phyloP scores from a whole-genome alignment of 1,284 basidiomycete species.

The Sphaerobolus stellatus region DNA sequence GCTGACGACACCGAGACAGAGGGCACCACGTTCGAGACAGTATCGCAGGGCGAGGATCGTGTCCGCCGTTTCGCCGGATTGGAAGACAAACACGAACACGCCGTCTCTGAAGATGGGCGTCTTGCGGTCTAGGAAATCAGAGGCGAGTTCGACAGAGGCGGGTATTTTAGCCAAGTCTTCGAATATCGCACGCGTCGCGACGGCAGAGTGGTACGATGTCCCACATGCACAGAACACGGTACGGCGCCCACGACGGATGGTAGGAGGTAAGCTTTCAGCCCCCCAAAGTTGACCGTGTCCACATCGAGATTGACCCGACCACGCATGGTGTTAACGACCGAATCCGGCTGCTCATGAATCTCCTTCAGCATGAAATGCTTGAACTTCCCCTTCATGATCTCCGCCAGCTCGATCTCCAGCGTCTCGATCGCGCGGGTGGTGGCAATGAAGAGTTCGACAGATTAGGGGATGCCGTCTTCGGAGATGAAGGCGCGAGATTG shows the following conservation, averaged over 20 bases:
- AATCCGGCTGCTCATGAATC: conserved; percentile 99
- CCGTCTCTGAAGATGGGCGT: conserved; percentile 99
- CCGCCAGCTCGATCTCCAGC: conserved; percentile 98
- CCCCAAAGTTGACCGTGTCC: conserved; percentile 90
- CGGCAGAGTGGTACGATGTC: conserved; percentile 95
- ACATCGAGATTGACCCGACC: conserved; percentile 99
- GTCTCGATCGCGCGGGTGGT: conserved; percentile 98
- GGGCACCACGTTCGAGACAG: conserved; percentile 94
- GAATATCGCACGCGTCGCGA: conserved; percentile 98
- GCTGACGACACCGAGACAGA: conserved; percentile 97
- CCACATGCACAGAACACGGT: conserved; percentile 98
- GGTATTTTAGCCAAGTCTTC: conserved; percentile 99
- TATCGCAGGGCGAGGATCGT: conserved; percentile 96
- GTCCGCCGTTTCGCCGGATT: conserved; percentile 98
- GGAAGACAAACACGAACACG: conserved; percentile 94
- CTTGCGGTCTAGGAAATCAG: conserved; percentile 98
- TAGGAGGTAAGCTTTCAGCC: conserved; percentile 91
- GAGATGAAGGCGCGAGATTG: conserved; percentile 99
- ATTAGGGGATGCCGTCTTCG: conserved; percentile 96
- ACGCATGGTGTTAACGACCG: conserved; percentile 99
- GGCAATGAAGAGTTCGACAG: conserved; percentile 99
- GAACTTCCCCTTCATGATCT: conserved; percentile 99
- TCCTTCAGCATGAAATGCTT: conserved; percentile 99
- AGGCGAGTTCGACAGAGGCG: conserved; percentile 95
- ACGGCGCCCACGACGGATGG: conserved; percentile 92